Conservation (phyloP, 352 stramenopile genomes). For the Phytophthora quininea region DNA sequence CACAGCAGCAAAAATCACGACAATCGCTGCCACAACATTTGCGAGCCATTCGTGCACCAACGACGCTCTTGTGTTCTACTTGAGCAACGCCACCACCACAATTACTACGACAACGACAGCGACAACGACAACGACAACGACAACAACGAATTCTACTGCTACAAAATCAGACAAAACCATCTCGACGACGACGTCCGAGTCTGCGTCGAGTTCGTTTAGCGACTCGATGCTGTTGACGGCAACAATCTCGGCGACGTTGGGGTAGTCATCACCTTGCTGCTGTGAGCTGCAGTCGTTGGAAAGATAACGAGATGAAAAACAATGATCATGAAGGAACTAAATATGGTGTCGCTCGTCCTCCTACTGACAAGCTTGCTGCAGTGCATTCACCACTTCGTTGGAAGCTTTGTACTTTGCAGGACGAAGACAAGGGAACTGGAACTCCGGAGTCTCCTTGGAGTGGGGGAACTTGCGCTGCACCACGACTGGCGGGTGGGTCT, state of each 20-base stretch:
- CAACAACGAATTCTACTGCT: constrained; percentile 7
- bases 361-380: constrained; percentile 47
- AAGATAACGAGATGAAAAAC: too few species aligned
- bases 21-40: constrained; percentile 27
- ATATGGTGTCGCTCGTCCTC: neutral
- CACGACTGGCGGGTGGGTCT: constrained; percentile 29
- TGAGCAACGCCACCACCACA: constrained; percentile 20
- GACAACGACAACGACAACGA: constrained; percentile 9
- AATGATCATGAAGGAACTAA: too few species aligned
- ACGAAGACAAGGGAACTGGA: constrained; percentile 64
- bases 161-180: constrained; percentile 22
- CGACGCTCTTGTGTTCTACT: constrained; percentile 41
- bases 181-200: constrained; percentile 31
- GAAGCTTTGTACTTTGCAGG: constrained; percentile 53
- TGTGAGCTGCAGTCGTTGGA: too few species aligned
- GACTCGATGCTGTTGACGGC: constrained; percentile 7
- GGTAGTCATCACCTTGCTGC: constrained; percentile 14
- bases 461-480: constrained; percentile 49
- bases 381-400: constrained; percentile 55
- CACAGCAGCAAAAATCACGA: constrained; percentile 28
- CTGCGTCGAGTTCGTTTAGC: constrained; percentile 11
- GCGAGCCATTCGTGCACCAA: constrained; percentile 35
- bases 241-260: constrained; percentile 6
- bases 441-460: constrained; percentile 54
- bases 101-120: too few species aligned